Conservation (phyloP, 2,329 filamentous ascomycete genomes). For the Penicillium sclerotiorum region DNA sequence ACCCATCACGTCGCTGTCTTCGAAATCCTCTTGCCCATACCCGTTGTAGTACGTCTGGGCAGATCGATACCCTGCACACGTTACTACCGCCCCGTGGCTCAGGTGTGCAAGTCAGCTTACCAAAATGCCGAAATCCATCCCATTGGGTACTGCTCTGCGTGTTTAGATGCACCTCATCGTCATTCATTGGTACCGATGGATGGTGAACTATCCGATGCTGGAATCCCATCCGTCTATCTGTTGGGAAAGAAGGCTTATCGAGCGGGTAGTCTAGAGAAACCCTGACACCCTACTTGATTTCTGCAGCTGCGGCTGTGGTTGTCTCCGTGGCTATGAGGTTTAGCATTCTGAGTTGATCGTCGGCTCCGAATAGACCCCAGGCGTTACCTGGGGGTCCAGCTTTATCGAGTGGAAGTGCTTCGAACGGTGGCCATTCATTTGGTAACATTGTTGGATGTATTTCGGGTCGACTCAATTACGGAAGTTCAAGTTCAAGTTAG, state of each 20-base stretch:
- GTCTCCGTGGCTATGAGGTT: conserved; percentile 2
- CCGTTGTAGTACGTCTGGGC: conserved; percentile 4
- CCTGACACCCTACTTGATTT: conserved; percentile 5
- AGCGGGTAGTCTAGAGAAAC: conserved; percentile 5
- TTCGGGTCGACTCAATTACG: too few species aligned
- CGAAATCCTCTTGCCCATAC: background rate
- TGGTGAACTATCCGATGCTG: conserved; percentile 5
- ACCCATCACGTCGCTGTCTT: too few species aligned
- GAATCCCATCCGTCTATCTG: background rate
- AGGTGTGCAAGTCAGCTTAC: too few species aligned
- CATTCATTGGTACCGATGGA: conserved; percentile 3
- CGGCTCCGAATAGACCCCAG: conserved; percentile 5
- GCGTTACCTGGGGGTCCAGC: conserved; percentile 8
- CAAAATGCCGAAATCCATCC: conserved; percentile 10
- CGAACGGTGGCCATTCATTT: too few species aligned
- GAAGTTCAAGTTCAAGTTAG: too few species aligned
- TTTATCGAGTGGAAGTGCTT: conserved; percentile 2
- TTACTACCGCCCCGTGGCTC: too few species aligned
- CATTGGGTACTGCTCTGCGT: conserved; percentile 10
- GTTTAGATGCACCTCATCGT: conserved; percentile 7
- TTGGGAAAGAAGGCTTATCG: conserved; percentile 4
- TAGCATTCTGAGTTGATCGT: conserved; percentile 7
- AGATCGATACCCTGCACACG: conserved; percentile 5
- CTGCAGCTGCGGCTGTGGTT: conserved; percentile 1
- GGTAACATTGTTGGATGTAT: too few species aligned